A percentile compares a stretch with the other conserved stretches of the same genome.
Conservation (phyloP, 1,284 basidiomycete species). For the Cutaneotrichosporon dermatis region DNA sequence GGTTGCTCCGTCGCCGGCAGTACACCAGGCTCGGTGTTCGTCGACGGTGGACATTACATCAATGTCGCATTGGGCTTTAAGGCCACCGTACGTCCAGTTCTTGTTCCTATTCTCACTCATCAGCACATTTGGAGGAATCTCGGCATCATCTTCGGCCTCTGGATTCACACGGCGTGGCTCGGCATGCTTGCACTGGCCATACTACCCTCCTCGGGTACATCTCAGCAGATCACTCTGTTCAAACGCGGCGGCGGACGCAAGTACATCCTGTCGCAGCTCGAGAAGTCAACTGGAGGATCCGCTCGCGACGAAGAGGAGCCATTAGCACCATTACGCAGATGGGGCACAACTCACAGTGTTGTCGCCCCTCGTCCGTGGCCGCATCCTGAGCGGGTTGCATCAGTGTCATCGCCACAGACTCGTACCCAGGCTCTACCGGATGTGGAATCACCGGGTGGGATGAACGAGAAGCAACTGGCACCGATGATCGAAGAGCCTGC, state of each 20-base stretch:
- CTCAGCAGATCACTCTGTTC: slow-evolving; percentile 35
- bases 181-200: slow-evolving; percentile 19
- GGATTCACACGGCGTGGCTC: slow-evolving; percentile 26
- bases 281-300: not conserved
- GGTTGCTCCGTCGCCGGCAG: slow-evolving; percentile 49
- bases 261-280: not conserved
- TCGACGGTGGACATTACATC: slow-evolving; percentile 39
- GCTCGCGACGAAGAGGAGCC: not conserved
- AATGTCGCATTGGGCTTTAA: slow-evolving; percentile 43
- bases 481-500: too few relatives aligned
- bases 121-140: slow-evolving; percentile 52
- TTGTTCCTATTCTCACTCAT: too few relatives aligned
- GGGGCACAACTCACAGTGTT: not conserved
- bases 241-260: slow-evolving; percentile 23
- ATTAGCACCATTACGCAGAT: not conserved
- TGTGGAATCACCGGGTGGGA: too few relatives aligned
- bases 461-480: too few relatives aligned
- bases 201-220: slow-evolving; percentile 33
- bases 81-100: slow-evolving; percentile 13
- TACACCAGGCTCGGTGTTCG: slow-evolving; percentile 1
- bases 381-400: too few relatives aligned
- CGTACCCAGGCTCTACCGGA: too few relatives aligned
- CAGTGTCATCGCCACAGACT: too few relatives aligned
- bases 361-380: not conserved
- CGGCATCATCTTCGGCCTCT: slow-evolving; percentile 48